Percentiles rank a stretch among this genome's conserved stretches.
Conservation (phyloP, 257 asterid species). For the Nicotiana obtusifolia region DNA sequence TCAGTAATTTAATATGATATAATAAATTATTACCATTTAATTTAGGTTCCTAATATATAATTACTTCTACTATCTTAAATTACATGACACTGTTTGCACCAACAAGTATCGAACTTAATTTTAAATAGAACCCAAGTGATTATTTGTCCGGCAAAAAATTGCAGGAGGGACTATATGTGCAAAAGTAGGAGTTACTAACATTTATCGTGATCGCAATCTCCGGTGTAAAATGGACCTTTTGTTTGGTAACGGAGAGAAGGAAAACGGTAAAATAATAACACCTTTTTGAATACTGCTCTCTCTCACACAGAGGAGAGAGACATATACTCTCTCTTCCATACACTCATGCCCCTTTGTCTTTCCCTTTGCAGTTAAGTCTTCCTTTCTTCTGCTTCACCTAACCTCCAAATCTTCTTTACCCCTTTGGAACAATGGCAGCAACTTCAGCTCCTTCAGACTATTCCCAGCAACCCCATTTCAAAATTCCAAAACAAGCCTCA, state of each 20-base stretch:
- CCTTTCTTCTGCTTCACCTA: conserved; percentile 59
- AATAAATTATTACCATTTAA: too few relatives aligned
- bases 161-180: too few relatives aligned
- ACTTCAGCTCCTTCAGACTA: conserved; percentile 11
- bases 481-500: conserved; percentile 20
- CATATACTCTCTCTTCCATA: not conserved
- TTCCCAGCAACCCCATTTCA: conserved; percentile 34
- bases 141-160: too few relatives aligned
- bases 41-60: too few relatives aligned
- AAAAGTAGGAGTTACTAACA: too few relatives aligned
- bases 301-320: not conserved
- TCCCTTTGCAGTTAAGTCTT: conserved; percentile 37
- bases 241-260: not conserved
- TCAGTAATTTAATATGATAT: too few relatives aligned
- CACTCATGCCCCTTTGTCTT: conserved; percentile 12
- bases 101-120: too few relatives aligned
- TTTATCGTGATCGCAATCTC: not conserved
- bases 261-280: conserved; percentile 4
- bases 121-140: too few relatives aligned
- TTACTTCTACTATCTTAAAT: too few relatives aligned
- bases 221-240: not conserved
- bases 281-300: not conserved
- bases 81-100: too few relatives aligned
- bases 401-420: conserved; percentile 23
- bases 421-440: conserved; percentile 32